A percentile compares a stretch with the other conserved stretches of the same genome.
phyloP scores from a whole-genome alignment of 345 rosid genomes.

The Reutealis trisperma region DNA sequence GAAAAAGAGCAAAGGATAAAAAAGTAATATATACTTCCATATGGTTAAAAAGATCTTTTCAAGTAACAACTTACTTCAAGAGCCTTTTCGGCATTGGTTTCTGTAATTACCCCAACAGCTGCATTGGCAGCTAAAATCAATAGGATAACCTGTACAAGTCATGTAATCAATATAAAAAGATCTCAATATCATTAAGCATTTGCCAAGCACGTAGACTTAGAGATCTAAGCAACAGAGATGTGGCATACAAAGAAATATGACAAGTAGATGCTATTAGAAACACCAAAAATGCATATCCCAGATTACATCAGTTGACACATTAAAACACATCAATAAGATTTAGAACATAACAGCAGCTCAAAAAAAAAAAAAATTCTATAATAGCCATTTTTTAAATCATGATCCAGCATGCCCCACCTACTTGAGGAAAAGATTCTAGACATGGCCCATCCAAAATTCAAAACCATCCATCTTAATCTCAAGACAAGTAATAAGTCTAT shows the following conservation, averaged over 20 bases:
- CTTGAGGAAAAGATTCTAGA: neutral
- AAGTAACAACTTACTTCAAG: conserved; percentile 66
- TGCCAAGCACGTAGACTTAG: conserved; percentile 16
- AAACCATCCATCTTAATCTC: neutral
- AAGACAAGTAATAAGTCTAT: neutral
- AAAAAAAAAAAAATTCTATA: neutral
- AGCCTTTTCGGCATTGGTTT: conserved; percentile 99
- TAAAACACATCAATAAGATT: neutral
- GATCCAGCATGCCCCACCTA: neutral
- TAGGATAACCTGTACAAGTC: conserved; percentile 68
- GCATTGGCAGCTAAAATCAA: conserved; percentile 99
- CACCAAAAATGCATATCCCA: neutral
- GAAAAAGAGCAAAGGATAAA: neutral
- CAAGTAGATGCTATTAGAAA: neutral
- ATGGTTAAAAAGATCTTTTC: conserved; percentile 7
- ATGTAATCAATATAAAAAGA: conserved; percentile 20
- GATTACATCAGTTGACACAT: neutral
- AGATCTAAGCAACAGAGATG: neutral
- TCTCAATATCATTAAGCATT: conserved; percentile 4
- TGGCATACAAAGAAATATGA: neutral
- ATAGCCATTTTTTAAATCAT: neutral
- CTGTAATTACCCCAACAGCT: conserved; percentile 95
- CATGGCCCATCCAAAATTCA: neutral
- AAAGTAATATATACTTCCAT: neutral
- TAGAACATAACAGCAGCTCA: neutral